phyloP scores from a whole-genome alignment of 2,329 filamentous ascomycete genomes.

The Apiospora saccharicola region DNA sequence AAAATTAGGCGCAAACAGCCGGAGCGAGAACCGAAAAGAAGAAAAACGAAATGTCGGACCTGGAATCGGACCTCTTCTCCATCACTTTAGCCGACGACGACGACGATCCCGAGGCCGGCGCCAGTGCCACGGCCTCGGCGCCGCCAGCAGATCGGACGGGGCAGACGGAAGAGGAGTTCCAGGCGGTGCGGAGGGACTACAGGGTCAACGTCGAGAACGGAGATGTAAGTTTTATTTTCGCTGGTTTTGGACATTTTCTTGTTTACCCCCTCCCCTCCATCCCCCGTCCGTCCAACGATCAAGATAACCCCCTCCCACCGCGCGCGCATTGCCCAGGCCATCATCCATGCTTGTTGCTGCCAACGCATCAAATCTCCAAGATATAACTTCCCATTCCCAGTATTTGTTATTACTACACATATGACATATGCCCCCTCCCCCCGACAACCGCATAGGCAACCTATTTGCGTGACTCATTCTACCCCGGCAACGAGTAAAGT shows the following conservation, averaged over 20 bases:
- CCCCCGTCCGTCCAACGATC: not conserved
- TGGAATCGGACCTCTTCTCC: conserved; percentile 46
- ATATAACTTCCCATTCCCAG: not conserved
- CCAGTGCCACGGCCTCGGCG: conserved; percentile 32
- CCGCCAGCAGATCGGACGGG: conserved; percentile 34
- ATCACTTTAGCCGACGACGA: conserved; percentile 52
- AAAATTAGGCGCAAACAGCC: not conserved
- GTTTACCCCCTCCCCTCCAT: not conserved
- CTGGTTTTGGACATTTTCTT: conserved; percentile 13
- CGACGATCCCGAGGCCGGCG: conserved; percentile 31
- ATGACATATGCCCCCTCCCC: not conserved
- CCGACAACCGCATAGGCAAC: no score
- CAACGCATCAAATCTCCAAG: not conserved
- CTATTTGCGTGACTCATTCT: conserved; percentile 7
- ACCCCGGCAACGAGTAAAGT: not conserved
- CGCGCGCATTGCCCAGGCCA: not conserved
- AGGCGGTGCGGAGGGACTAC: conserved; percentile 54
- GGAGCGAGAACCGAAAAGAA: not conserved
- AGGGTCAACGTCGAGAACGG: conserved; percentile 61
- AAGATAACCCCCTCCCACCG: not conserved
- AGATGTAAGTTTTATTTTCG: conserved; percentile 48
- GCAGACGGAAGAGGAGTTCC: conserved; percentile 60
- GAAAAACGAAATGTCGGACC: conserved; percentile 27
- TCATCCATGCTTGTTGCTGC: not conserved
- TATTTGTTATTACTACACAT: not conserved